Evolutionary conservation across 106 monocot genomes (phyloP), one percentile per base, ranked within the genome.

Genomic region (Allium sativum): DNA sequence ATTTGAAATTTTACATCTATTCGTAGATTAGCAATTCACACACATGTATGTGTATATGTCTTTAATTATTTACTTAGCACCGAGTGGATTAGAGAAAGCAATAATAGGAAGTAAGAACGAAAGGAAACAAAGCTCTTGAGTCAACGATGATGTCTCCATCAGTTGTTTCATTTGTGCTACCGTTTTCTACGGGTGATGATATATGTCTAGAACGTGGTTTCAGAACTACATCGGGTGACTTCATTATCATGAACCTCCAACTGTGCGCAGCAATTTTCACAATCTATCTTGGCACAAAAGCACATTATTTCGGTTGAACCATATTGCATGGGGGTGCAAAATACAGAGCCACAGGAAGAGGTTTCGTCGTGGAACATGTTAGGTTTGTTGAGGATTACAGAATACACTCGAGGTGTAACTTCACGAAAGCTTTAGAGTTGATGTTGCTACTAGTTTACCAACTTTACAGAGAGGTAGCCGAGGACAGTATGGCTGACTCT

Each of bases 181-280:
- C 86, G 86, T 83, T 83, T 20, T 55, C n/a, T 94, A 18, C 94
- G 90, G 1, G 90, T 94, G 94, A 76, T 94, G 94, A 94, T 79
- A 94, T 94, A 65, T 86, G 86, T 16, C 72, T 94, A 8, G 94
- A 94, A 70, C 73, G 60, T 58, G 93, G 90, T 18, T 94, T 94
- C 56, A 60, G 81, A 41, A 73, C 62, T 15, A 89, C 93, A 50
- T 64, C 89, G 15, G 81, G 85, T 72, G 89, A 94, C 58, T 86
- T 94, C 58, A 74, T 94, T 14, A 41, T 89, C 46, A 89, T 94
- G 93, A 79, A 93, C 46, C 65, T 93, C 40, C 93, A 93, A 53
- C 63, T 89, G 51, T 77, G 85, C 53, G 65, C 82, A 44, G 93
- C 89, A 18, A 85, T 93, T 60, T 93, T 93, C 58, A 89, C 93